phyloP scores from a whole-genome alignment of 2,329 filamentous ascomycete genomes.

The Tolypocladium ophioglossoides region DNA sequence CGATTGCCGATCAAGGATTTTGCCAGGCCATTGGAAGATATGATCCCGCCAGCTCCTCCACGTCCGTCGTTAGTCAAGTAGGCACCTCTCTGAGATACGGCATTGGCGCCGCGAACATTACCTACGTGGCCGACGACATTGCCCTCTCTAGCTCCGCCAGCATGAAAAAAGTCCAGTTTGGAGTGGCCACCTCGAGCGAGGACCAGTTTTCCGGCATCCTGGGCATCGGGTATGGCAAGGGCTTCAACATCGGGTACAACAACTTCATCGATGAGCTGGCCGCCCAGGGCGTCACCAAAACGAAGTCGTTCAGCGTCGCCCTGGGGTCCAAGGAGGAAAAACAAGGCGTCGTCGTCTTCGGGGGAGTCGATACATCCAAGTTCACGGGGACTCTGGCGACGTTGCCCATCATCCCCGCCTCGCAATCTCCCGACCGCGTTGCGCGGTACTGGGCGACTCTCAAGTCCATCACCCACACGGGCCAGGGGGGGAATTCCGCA shows the following conservation, averaged over 20 bases:
- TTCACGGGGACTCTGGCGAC: conserved; percentile 48
- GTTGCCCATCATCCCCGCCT: conserved; percentile 49
- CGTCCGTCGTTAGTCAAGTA: conserved; percentile 19
- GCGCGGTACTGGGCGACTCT: conserved; percentile 42
- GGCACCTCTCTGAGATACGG: conserved; percentile 36
- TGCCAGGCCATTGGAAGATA: conserved; percentile 36
- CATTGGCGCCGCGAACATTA: conserved; percentile 38
- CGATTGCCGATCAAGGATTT: conserved; percentile 28
- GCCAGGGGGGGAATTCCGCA: conserved; percentile 16
- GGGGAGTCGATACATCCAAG: conserved; percentile 55
- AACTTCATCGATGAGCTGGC: conserved; percentile 42
- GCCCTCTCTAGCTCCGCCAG: conserved; percentile 27
- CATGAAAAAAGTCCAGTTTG: conserved; percentile 47
- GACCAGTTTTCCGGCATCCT: conserved; percentile 51
- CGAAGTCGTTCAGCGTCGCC: conserved; percentile 55
- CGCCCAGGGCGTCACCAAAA: conserved; percentile 42
- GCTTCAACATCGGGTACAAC: conserved; percentile 33
- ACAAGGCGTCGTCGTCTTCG: conserved; percentile 56
- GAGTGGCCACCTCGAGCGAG: conserved; percentile 43
- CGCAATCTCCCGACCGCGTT: conserved; percentile 42
- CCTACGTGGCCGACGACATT: conserved; percentile 38
- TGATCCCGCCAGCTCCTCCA: conserved; percentile 29
- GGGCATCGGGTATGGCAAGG: conserved; percentile 59
- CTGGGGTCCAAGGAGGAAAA: conserved; percentile 50
- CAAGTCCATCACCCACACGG: conserved; percentile 30